Evolutionary conservation across 306 rosid species (phyloP).

Genomic region (Ochetophila trinervis): DNA sequence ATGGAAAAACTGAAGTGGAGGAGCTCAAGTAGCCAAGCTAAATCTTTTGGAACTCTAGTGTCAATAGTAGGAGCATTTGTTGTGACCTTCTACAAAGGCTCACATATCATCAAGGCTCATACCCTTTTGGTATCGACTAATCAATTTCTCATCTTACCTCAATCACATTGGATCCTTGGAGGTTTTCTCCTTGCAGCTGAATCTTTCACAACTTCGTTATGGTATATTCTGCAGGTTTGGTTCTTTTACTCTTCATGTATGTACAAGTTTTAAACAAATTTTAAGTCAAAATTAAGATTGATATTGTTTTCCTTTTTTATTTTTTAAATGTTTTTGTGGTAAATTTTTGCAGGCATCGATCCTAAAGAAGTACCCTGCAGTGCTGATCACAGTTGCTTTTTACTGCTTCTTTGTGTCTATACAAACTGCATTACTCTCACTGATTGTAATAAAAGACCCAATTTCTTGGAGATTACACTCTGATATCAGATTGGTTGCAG

Average conservation of each 20-base stretch:
- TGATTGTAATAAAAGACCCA: background rate
- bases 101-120: slow-evolving; percentile 18
- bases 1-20: slow-evolving; percentile 41
- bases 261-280: background rate
- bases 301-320: no score
- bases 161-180: slow-evolving; percentile 23
- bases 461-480: background rate
- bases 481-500: background rate
- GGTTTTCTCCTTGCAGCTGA: slow-evolving; percentile 26
- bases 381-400: background rate
- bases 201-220: slow-evolving; percentile 25
- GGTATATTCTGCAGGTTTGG: slow-evolving; percentile 40
- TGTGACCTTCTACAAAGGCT: slow-evolving; percentile 47
- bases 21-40: slow-evolving; percentile 38
- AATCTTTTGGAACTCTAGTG: slow-evolving; percentile 36
- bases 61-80: slow-evolving; percentile 47
- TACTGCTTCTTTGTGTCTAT: background rate
- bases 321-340: no score
- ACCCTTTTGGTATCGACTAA: background rate
- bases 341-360: background rate
- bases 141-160: slow-evolving; percentile 15
- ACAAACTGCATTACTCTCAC: background rate
- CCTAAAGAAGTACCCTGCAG: background rate
- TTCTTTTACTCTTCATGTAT: background rate
- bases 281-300: no score